These are phyloP conservation scores for Microdochium nivale DNA, from an alignment of 2,329 filamentous ascomycete species.

Conservation along the genomic window DNA sequence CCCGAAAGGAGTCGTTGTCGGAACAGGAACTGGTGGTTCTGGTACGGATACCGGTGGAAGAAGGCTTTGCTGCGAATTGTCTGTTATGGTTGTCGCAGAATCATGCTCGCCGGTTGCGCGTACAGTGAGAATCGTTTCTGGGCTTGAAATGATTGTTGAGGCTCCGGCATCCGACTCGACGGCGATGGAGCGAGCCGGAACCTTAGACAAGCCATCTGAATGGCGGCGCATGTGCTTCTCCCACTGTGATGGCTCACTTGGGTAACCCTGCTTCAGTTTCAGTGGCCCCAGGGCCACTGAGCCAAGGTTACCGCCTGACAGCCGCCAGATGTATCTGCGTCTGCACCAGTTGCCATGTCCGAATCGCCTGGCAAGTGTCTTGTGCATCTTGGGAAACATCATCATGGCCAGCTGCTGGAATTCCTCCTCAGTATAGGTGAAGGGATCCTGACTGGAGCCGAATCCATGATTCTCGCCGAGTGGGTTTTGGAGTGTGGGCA, in stretches of 20 bases:
- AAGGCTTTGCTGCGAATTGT: conserved; percentile 1
- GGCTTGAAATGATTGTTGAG: neutral
- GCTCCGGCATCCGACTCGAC: neutral
- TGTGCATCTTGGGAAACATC: conserved; percentile 3
- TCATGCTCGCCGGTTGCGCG: neutral
- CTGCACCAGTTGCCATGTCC: conserved; percentile 1
- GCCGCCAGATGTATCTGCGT: conserved; percentile 1
- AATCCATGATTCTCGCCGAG: neutral
- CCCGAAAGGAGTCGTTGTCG: conserved; percentile 2
- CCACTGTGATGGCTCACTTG: neutral
- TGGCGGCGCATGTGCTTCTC: neutral
- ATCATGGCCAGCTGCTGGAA: neutral
- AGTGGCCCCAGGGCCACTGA: neutral
- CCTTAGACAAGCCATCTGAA: neutral
- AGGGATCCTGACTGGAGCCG: neutral
- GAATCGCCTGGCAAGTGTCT: conserved; percentile 1
- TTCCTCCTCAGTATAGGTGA: conserved; percentile 1
- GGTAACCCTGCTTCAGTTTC: neutral
- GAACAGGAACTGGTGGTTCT: conserved; percentile 5
- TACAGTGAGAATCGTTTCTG: neutral
- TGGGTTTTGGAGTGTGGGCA: neutral
- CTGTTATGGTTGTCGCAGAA: neutral
- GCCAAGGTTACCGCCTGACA: neutral
- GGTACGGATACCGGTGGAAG: conserved; percentile 2
- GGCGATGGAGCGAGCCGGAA: neutral